Evolutionary conservation across 108 stramenopile genomes (phyloP).

Genomic region (Cyclotella baltica): DNA sequence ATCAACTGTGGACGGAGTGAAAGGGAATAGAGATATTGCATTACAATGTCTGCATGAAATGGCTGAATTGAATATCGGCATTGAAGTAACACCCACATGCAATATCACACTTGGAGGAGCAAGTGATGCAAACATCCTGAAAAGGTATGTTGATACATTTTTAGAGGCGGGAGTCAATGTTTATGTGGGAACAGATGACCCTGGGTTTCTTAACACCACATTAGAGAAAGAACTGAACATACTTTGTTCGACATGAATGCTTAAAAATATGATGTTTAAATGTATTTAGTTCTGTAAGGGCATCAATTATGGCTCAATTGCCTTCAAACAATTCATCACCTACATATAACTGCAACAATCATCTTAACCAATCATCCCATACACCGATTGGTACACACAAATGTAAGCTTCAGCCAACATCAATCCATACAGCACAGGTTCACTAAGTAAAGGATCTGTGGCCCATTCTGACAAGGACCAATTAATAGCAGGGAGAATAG

Average conservation of each 20-base stretch:
- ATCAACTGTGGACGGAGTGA: background rate
- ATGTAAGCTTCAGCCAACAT: slow-evolving; percentile 75
- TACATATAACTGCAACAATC: background rate
- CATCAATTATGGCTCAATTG: too few relatives aligned
- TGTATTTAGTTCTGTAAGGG: too few relatives aligned
- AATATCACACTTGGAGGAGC: slow-evolving; percentile 41
- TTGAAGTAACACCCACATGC: slow-evolving; percentile 41
- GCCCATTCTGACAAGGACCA: slow-evolving; percentile 88
- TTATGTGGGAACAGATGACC: slow-evolving; percentile 49
- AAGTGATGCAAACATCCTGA: slow-evolving; percentile 2
- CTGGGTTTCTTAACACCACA: slow-evolving; percentile 31
- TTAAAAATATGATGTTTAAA: too few relatives aligned
- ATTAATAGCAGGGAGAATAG: slow-evolving; percentile 68
- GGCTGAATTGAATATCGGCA: slow-evolving; percentile 23
- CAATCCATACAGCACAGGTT: slow-evolving; percentile 62
- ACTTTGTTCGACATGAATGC: too few relatives aligned
- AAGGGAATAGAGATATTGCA: slow-evolving; percentile 26
- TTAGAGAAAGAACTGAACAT: slow-evolving; percentile 27
- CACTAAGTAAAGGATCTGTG: slow-evolving; percentile 67
- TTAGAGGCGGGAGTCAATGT: slow-evolving; percentile 33
- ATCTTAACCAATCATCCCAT: background rate
- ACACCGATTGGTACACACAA: slow-evolving; percentile 70
- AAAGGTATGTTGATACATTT: slow-evolving; percentile 30
- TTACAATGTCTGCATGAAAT: slow-evolving; percentile 31
- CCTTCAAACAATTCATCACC: too few relatives aligned